Conservation (phyloP, 2,329 filamentous ascomycete genomes). For the Botrytis paeoniae region DNA sequence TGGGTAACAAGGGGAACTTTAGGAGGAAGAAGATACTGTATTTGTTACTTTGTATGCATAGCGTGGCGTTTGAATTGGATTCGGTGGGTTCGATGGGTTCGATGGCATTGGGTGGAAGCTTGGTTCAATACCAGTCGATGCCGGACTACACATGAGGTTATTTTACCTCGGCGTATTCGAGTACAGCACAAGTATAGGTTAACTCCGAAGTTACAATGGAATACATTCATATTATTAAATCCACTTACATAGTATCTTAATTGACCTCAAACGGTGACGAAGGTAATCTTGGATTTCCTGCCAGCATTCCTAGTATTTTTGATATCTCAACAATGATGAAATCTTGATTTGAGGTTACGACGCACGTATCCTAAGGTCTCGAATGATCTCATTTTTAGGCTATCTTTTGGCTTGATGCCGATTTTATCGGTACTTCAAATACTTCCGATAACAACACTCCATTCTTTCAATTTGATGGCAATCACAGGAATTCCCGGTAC, state of each 20-base stretch:
- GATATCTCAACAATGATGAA: neutral
- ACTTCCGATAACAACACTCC: neutral
- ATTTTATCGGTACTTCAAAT: neutral
- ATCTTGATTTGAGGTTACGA: neutral
- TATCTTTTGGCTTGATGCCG: neutral
- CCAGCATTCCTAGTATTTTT: neutral
- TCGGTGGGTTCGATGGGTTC: neutral
- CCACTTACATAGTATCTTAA: neutral
- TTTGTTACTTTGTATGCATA: slow-evolving; percentile 7
- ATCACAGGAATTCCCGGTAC: neutral
- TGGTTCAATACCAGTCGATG: neutral
- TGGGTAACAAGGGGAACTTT: neutral
- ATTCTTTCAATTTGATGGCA: neutral
- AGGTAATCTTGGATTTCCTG: neutral
- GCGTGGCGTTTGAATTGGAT: slow-evolving; percentile 11
- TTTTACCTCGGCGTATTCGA: neutral
- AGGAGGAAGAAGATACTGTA: neutral
- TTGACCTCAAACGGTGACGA: neutral
- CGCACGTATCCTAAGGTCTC: neutral
- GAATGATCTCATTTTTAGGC: neutral
- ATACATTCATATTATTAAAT: neutral
- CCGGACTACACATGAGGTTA: neutral
- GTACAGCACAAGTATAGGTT: neutral
- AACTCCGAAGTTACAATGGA: neutral
- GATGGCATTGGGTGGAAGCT: neutral